Evolutionary conservation across 2,329 filamentous ascomycete genomes (phyloP), one percentile per base, ranked within the genome.

Genomic region (Cladobotryum protrusum): DNA sequence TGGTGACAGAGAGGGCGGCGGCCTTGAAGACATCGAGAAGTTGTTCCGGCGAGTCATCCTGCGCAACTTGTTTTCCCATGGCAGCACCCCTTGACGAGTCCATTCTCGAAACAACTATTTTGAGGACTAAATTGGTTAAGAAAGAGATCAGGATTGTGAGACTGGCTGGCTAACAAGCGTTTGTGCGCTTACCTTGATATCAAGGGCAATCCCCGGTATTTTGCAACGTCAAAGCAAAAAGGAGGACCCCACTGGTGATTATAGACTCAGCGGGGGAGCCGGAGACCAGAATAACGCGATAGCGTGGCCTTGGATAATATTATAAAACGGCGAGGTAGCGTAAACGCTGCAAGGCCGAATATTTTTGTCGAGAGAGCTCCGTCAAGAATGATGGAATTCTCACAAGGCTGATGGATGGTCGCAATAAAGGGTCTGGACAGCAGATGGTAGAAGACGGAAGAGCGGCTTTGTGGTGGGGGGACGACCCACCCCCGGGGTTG

Each of bases 1-100:
- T 96, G 43, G 93, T 97, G 49, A 97, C 91, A 5, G 90, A 95
- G 33, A 96, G 77, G 17, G 93, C 93, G 33, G 93, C 93, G 14
- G 87, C 83, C 68, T 90, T 93, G 77, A 99, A 99, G 52, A 89
- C 85, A 59, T 92, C 85, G 51, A 96, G 82, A 43, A 96, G 82
- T 63, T 83, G 77, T 62, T 85, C 82, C 15, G 79, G 77, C 15
- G 73, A 71, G 59, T 70, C 64, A 61, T 57, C 58, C 41, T 62
- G 62, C 39, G 59, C 53, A 47, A 61, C 53, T 49, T 70, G 63
- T 54, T 61, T 67, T 18, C 60, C 64, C 9, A 52, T 41, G 18
- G 57, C 54, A 15, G 56, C 50, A 42, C 13, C 19, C 37, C 32
- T 50, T 33, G 48, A 48, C 5, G 52, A 49, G 36, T 54, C 52